Conservation (phyloP, 441 rosid species). For the Francoa sonchifolia region DNA sequence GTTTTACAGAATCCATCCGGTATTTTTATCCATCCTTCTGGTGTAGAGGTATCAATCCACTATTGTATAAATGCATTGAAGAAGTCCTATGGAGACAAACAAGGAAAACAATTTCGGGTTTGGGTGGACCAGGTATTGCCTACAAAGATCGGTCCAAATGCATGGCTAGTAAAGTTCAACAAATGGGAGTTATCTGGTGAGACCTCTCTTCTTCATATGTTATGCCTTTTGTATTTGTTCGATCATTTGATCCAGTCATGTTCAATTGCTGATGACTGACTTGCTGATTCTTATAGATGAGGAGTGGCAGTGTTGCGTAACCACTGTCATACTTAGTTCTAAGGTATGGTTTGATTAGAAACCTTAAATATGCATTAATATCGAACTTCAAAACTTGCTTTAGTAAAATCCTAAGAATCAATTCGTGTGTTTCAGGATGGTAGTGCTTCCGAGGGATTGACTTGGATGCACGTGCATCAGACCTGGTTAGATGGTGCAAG, state of each 20-base stretch:
- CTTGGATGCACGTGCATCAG: slow-evolving; percentile 33
- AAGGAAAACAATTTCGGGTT: slow-evolving; percentile 52
- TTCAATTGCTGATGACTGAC: neutral
- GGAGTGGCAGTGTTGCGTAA: slow-evolving; percentile 16
- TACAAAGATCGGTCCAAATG: slow-evolving; percentile 35
- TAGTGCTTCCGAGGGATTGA: slow-evolving; percentile 10
- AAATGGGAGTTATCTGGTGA: slow-evolving; percentile 53
- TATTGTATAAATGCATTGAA: slow-evolving; percentile 36
- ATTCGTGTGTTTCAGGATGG: slow-evolving; percentile 12
- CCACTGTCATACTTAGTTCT: slow-evolving; percentile 24
- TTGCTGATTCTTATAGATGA: slow-evolving; percentile 13
- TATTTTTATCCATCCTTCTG: slow-evolving; percentile 56
- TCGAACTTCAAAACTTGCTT: too few species aligned
- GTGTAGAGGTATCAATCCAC: slow-evolving; percentile 42
- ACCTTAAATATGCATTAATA: neutral
- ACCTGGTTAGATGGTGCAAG: slow-evolving; percentile 24
- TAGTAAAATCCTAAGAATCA: neutral
- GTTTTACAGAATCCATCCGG: slow-evolving; percentile 47
- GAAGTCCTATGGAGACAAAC: slow-evolving; percentile 55
- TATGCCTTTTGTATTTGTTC: neutral
- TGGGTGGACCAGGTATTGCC: slow-evolving; percentile 75
- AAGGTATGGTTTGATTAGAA: slow-evolving; percentile 17
- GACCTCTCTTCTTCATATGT: slow-evolving; percentile 6
- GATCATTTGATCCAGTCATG: neutral
- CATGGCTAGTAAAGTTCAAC: slow-evolving; percentile 44